Evolutionary conservation across 257 asterid species (phyloP), one percentile per base, ranked within the genome.

Genomic region (Ocimum tenuiflorum): DNA sequence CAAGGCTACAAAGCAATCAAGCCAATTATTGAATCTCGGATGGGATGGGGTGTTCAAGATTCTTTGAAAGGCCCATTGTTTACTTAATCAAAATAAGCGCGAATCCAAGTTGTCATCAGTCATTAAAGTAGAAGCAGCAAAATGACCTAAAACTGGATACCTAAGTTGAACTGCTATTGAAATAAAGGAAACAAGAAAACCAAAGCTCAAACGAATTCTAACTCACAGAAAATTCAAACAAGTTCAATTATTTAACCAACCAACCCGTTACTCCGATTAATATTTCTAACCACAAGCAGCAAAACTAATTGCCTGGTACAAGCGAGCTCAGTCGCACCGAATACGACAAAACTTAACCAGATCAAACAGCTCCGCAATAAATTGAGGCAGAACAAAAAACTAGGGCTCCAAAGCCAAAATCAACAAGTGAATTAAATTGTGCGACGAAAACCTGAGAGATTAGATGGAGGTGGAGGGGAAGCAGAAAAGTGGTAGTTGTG

Each of bases 401-500:
- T 36, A 68, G 76, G 80, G 76, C 24, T 71, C 17, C 6, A 27
- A 13, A 19, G n/a, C 23, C 5, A 29, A 23, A 36, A 15, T 18
- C 43, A 41, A 60, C 17, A 43, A 36, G 31, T 2, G 31, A 27
- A 27, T 27, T 27, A 1, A 27, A 27, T 27, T 27, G 31, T 1
- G 31, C 31, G 31, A 27, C 2, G 31, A 42, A 60, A 22, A 88
- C 94, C 94, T 71, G 90, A 50, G 62, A 36, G 55, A 65, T 39
- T 33, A 38, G 52, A 18, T 64, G 75, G 59, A 56, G 65, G 68
- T 41, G 77, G 69, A 17, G 81, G 35, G 66, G 81, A 67, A 71
- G 53, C 77, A 7, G 82, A 68, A 60, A 73, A 36, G 65, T 70
- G 81, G 60, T 67, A 76, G 63, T 68, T 41, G 22, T 36, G 67